Conservation (phyloP, 805 yeast genomes). For the Lachancea sp. region DNA sequence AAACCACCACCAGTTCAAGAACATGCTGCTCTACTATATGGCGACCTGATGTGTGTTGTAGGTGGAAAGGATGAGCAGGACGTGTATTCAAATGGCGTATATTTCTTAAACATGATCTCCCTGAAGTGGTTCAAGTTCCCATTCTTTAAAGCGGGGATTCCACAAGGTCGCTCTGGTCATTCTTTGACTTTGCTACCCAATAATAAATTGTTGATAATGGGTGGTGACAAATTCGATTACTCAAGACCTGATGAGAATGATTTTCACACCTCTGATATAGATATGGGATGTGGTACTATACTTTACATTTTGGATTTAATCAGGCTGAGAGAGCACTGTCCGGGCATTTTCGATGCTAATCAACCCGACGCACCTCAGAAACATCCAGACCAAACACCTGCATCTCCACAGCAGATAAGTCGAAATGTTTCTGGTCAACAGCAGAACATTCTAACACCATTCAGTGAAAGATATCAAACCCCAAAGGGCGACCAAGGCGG, state of each 20-base stretch:
- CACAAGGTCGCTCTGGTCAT: conserved; percentile 89
- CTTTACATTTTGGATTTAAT: conserved; percentile 57
- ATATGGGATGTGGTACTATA: conserved; percentile 52
- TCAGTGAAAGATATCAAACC: conserved; percentile 8
- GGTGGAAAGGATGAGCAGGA: conserved; percentile 87
- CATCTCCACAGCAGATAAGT: conserved; percentile 4
- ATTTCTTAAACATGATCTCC: conserved; percentile 68
- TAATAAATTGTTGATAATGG: conserved; percentile 75
- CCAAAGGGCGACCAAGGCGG: conserved; percentile 8
- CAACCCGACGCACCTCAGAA: conserved; percentile 20
- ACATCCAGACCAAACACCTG: conserved; percentile 12
- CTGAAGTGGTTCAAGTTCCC: conserved; percentile 68
- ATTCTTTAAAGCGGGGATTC: conserved; percentile 37
- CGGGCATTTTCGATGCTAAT: conserved; percentile 37
- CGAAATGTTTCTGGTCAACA: conserved; percentile 8
- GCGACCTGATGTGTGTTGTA: conserved; percentile 71
- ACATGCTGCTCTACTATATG: conserved; percentile 77
- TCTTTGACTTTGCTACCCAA: conserved; percentile 64
- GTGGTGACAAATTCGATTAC: conserved; percentile 80
- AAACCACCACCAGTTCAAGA: conserved; percentile 84
- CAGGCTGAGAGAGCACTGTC: conserved; percentile 32
- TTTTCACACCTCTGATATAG: conserved; percentile 47
- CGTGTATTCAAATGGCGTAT: conserved; percentile 55
- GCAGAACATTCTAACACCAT: conserved; percentile 14
- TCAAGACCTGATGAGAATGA: conserved; percentile 43